Evolutionary conservation across 768 basidiomycete genomes (phyloP).

Genomic region (Hericium erinaceus): DNA sequence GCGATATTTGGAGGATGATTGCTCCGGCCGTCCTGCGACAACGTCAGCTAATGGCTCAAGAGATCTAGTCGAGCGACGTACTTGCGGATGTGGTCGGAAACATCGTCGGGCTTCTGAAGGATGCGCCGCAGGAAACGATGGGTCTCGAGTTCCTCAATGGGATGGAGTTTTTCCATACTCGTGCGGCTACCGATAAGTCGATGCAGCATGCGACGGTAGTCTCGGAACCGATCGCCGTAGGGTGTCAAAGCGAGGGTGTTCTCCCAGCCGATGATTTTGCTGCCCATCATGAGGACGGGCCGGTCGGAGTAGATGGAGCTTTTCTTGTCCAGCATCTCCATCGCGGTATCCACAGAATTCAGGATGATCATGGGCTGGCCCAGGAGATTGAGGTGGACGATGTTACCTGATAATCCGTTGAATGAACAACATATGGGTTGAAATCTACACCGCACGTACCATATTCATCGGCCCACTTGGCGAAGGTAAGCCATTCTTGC

Average conservation of each 20-base stretch:
- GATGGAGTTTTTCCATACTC: constrained; percentile 10
- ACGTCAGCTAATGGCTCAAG: not conserved
- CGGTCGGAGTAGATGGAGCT: constrained; percentile 14
- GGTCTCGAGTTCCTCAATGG: constrained; percentile 8
- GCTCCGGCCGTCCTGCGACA: constrained; percentile 2
- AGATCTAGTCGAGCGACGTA: not conserved
- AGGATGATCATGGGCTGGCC: constrained; percentile 19
- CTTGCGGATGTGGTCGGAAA: constrained; percentile 4
- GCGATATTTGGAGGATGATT: constrained; percentile 14
- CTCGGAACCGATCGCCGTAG: not conserved
- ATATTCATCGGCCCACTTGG: constrained; percentile 15
- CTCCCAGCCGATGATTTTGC: constrained; percentile 1
- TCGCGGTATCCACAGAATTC: constrained; percentile 24
- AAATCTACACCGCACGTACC: constrained; percentile 4
- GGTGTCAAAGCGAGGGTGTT: not conserved
- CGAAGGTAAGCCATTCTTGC: constrained; percentile 13
- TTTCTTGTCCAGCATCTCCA: constrained; percentile 13
- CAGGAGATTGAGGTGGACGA: constrained; percentile 8
- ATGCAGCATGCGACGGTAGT: not conserved
- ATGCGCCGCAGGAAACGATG: constrained; percentile 7
- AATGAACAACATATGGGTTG: not conserved
- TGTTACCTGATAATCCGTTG: not conserved
- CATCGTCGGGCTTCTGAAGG: constrained; percentile 6
- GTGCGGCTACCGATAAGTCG: not conserved
- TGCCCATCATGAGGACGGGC: constrained; percentile 6